Conservation (phyloP, 352 stramenopile genomes). For the Phytophthora macrochlamydospora region DNA sequence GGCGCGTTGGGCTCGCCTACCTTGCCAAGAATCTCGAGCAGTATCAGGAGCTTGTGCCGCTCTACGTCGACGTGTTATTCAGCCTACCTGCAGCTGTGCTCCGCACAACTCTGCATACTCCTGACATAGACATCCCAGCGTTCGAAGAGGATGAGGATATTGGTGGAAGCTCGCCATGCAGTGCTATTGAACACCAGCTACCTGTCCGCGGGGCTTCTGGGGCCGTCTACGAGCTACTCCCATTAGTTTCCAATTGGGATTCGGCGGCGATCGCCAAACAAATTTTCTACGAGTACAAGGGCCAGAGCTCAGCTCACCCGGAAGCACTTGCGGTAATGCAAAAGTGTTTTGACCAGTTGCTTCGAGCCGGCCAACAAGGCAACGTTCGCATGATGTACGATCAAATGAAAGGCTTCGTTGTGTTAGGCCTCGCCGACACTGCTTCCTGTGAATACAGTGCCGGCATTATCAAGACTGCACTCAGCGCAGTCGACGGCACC, state of each 20-base stretch:
- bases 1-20: conserved; percentile 62
- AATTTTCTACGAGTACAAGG: conserved; percentile 72
- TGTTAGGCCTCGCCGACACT: conserved; percentile 46
- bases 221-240: conserved; percentile 49
- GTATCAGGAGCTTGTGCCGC: conserved; percentile 79
- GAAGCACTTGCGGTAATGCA: conserved; percentile 56
- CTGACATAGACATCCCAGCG: not conserved
- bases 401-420: conserved; percentile 60
- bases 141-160: conserved; percentile 8
- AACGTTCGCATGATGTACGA: conserved; percentile 53
- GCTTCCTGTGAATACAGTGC: conserved; percentile 41
- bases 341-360: conserved; percentile 62
- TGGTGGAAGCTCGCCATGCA: not conserved
- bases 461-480: conserved; percentile 35
- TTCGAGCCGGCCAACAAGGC: conserved; percentile 3
- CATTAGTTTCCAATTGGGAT: conserved; percentile 63
- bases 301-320: conserved; percentile 30
- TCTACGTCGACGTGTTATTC: conserved; percentile 80
- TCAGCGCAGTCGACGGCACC: conserved; percentile 13
- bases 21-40: conserved; percentile 57
- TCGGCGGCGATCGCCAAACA: conserved; percentile 72
- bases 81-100: conserved; percentile 56
- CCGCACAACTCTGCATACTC: conserved; percentile 37
- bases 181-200: conserved; percentile 37
- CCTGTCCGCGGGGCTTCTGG: conserved; percentile 61